Evolutionary conservation across 768 basidiomycete genomes (phyloP).

Genomic region (Trametes cubensis): DNA sequence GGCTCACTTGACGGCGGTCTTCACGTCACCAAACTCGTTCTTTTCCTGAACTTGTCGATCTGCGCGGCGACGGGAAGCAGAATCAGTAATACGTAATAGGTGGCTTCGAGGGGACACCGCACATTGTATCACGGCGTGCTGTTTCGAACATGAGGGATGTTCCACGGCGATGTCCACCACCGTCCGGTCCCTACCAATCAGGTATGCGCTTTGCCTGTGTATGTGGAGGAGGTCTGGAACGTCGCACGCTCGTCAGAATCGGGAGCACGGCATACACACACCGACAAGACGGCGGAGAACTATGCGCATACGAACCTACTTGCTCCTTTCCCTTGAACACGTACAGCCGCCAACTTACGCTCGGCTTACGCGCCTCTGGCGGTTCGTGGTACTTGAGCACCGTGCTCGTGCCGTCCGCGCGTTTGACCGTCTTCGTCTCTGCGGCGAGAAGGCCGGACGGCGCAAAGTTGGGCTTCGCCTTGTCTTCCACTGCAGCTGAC

Average conservation of each 20-base stretch:
- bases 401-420: slow-evolving; percentile 72
- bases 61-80: slow-evolving; percentile 33
- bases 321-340: slow-evolving; percentile 97
- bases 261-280: neutral
- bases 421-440: slow-evolving; percentile 89
- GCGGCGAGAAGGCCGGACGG: slow-evolving; percentile 91
- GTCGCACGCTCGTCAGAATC: neutral
- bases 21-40: slow-evolving; percentile 82
- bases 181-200: slow-evolving; percentile 86
- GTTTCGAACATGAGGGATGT: slow-evolving; percentile 97
- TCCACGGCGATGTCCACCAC: slow-evolving; percentile 88
- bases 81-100: neutral
- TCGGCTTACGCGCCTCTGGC: slow-evolving; percentile 93
- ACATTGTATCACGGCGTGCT: slow-evolving; percentile 97
- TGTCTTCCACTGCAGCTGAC: slow-evolving; percentile 54
- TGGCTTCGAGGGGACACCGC: slow-evolving; percentile 31
- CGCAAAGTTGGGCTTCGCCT: slow-evolving; percentile 87
- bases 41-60: slow-evolving; percentile 85
- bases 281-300: neutral
- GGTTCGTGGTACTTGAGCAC: slow-evolving; percentile 98
- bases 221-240: slow-evolving; percentile 85
- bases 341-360: slow-evolving; percentile 89
- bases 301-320: slow-evolving; percentile 63
- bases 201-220: slow-evolving; percentile 90
- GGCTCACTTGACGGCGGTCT: slow-evolving; percentile 81